phyloP scores from a whole-genome alignment of 345 rosid species.

The Euphorbia pulcherrima region DNA sequence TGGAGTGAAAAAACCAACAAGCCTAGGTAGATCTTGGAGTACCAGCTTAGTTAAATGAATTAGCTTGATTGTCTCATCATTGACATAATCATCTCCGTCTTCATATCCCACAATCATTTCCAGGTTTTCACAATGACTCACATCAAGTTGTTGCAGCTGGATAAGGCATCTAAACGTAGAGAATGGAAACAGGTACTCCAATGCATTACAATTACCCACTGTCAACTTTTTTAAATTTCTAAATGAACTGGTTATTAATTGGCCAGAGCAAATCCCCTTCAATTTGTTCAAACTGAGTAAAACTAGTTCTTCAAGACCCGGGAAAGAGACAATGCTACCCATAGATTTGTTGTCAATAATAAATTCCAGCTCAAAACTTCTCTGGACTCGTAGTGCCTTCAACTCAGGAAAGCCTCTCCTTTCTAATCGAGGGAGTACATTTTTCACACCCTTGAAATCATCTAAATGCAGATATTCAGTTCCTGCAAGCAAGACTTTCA shows the following conservation, averaged over 20 bases:
- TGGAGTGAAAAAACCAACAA: not conserved
- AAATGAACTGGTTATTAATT: not conserved
- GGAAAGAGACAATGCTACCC: not conserved
- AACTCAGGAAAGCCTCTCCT: constrained; percentile 6
- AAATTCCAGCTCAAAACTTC: not conserved
- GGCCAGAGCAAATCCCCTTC: constrained; percentile 11
- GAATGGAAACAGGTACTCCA: constrained; percentile 20
- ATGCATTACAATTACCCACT: constrained; percentile 10
- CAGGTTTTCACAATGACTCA: constrained; percentile 5
- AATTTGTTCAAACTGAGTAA: constrained; percentile 13
- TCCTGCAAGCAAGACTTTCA: not conserved
- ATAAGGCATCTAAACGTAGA: constrained; percentile 10
- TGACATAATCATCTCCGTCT: too few relatives aligned
- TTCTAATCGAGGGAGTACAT: not conserved
- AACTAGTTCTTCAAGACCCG: constrained; percentile 6
- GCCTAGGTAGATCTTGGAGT: not conserved
- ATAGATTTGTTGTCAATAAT: not conserved
- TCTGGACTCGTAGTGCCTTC: not conserved
- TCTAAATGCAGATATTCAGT: constrained; percentile 9
- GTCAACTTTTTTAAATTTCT: constrained; percentile 7
- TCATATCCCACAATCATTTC: constrained; percentile 6
- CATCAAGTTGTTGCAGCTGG: constrained; percentile 10
- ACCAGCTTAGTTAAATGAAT: not conserved
- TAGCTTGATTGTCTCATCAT: not conserved
- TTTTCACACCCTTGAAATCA: constrained; percentile 4